phyloP scores from a whole-genome alignment of 1,139 yeast genomes.

The Candida gigantensis region DNA sequence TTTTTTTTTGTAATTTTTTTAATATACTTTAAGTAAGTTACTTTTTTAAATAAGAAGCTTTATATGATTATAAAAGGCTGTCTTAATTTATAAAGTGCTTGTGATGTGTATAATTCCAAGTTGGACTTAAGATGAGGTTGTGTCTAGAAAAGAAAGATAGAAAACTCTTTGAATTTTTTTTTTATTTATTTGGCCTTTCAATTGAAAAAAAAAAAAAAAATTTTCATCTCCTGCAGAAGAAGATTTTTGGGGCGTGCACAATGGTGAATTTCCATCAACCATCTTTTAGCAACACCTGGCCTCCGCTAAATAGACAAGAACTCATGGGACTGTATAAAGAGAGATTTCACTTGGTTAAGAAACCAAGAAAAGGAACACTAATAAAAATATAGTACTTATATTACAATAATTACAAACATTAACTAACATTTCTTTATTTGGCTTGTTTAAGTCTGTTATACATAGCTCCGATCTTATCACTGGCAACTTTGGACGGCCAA shows the following conservation, averaged over 20 bases:
- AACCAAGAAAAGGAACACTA: neutral
- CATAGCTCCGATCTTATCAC: conserved; percentile 80
- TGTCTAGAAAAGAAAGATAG: neutral
- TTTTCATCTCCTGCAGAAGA: too few relatives aligned
- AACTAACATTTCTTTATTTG: too few relatives aligned
- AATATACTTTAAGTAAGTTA: conserved; percentile 5
- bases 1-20: conserved; percentile 11
- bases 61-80: conserved; percentile 2
- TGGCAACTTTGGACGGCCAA: conserved; percentile 93
- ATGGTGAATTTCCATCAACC: too few relatives aligned
- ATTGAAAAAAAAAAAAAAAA: too few relatives aligned
- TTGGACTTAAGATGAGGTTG: conserved; percentile 8
- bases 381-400: neutral
- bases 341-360: too few relatives aligned
- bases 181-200: neutral
- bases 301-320: too few relatives aligned
- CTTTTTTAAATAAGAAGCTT: conserved; percentile 9
- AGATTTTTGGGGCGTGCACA: too few relatives aligned
- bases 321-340: too few relatives aligned
- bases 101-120: conserved; percentile 6
- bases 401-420: neutral
- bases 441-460: conserved; percentile 59
- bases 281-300: too few relatives aligned
- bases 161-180: neutral
- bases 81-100: conserved; percentile 7